phyloP scores from a whole-genome alignment of 805 yeast genomes.

The Ogataea saltuana region DNA sequence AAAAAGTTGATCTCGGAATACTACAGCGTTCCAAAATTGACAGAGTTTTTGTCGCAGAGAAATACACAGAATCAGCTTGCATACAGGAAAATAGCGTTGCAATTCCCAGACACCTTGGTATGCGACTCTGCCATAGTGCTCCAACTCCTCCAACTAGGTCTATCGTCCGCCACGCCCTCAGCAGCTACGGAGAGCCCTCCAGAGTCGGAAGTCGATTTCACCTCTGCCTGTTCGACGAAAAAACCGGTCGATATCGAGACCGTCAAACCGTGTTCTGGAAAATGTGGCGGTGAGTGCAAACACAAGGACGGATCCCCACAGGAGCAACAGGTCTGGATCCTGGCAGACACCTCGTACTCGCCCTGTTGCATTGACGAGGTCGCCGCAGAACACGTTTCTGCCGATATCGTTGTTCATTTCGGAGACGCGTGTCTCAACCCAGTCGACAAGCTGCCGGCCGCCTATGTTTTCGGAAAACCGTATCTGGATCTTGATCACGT shows the following conservation, averaged over 20 bases:
- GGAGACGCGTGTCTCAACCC: slow-evolving; percentile 94
- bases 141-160: slow-evolving; percentile 48
- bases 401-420: slow-evolving; percentile 86
- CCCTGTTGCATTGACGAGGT: slow-evolving; percentile 96
- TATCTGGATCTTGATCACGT: slow-evolving; percentile 45
- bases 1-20: slow-evolving; percentile 43
- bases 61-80: slow-evolving; percentile 29
- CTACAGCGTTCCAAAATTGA: slow-evolving; percentile 47
- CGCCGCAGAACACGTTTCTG: slow-evolving; percentile 89
- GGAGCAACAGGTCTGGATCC: slow-evolving; percentile 59
- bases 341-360: slow-evolving; percentile 95
- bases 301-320: slow-evolving; percentile 12
- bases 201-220: slow-evolving; percentile 12
- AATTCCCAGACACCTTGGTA: slow-evolving; percentile 83
- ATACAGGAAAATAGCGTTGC: slow-evolving; percentile 67
- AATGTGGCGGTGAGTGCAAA: slow-evolving; percentile 33
- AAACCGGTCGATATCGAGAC: slow-evolving; percentile 27
- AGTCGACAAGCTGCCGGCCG: slow-evolving; percentile 68
- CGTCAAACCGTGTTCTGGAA: slow-evolving; percentile 27
- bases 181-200: no score
- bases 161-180: slow-evolving; percentile 16
- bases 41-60: slow-evolving; percentile 28
- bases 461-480: slow-evolving; percentile 78
- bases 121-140: slow-evolving; percentile 76
- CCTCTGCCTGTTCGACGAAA: slow-evolving; percentile 12